Evolutionary conservation across 306 rosid genomes (phyloP).

Genomic region (Sindora glabra): DNA sequence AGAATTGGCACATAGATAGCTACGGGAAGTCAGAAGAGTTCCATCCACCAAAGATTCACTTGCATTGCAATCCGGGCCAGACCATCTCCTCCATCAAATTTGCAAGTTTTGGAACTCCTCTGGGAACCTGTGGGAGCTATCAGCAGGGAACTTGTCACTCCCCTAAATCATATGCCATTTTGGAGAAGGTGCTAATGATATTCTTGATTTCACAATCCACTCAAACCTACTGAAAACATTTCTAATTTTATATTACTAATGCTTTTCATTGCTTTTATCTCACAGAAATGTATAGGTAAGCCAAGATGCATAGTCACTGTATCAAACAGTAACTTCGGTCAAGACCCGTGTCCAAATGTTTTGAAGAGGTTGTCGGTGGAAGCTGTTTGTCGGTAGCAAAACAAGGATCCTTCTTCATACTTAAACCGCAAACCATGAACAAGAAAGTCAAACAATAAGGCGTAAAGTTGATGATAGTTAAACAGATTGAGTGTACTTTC

Average conservation of each 20-base stretch:
- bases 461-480: constrained; percentile 7
- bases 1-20: constrained; percentile 93
- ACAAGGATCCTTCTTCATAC: constrained; percentile 8
- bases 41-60: constrained; percentile 82
- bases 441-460: constrained; percentile 30
- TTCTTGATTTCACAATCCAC: constrained; percentile 6
- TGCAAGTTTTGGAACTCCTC: constrained; percentile 97
- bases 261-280: constrained; percentile 5
- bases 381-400: constrained; percentile 62
- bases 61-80: constrained; percentile 72
- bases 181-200: constrained; percentile 60
- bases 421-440: constrained; percentile 27
- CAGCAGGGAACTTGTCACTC: constrained; percentile 90
- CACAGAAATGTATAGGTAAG: constrained; percentile 84
- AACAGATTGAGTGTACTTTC: constrained; percentile 37
- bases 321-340: constrained; percentile 76
- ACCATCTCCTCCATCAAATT: constrained; percentile 81
- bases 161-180: constrained; percentile 47
- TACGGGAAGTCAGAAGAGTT: constrained; percentile 70
- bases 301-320: constrained; percentile 73
- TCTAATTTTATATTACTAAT: background rate
- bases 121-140: constrained; percentile 89
- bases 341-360: constrained; percentile 93
- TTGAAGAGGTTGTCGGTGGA: constrained; percentile 87
- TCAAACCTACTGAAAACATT: too few species aligned